Conservation (phyloP, 139 green algal species). For the Yamagishiella unicocca region DNA sequence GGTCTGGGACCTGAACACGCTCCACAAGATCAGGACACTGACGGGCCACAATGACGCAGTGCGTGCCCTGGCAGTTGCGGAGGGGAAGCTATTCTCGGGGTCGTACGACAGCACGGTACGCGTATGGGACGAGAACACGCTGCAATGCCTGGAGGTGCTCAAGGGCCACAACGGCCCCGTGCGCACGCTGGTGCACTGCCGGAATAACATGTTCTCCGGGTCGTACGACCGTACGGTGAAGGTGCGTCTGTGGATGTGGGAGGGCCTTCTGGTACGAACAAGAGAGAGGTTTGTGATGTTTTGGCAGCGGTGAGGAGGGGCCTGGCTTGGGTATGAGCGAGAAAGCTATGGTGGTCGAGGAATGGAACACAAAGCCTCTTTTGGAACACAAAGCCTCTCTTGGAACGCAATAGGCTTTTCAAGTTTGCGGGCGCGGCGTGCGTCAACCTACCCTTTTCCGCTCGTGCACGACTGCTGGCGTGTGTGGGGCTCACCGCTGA, state of each 20-base stretch:
- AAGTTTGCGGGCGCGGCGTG: too few relatives aligned
- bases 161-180: constrained; percentile 90
- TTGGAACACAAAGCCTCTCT: too few relatives aligned
- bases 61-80: constrained; percentile 80
- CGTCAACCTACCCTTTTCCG: too few relatives aligned
- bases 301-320: too few relatives aligned
- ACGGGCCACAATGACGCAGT: constrained; percentile 92
- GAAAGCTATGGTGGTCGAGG: too few relatives aligned
- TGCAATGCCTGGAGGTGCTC: constrained; percentile 81
- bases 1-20: constrained; percentile 86
- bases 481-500: background rate
- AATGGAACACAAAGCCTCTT: too few relatives aligned
- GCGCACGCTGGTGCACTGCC: constrained; percentile 85
- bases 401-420: too few relatives aligned
- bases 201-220: constrained; percentile 83
- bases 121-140: constrained; percentile 87
- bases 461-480: too few relatives aligned
- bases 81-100: constrained; percentile 80
- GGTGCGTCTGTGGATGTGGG: background rate
- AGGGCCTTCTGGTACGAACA: too few relatives aligned
- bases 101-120: constrained; percentile 86
- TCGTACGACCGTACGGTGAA: constrained; percentile 93
- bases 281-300: too few relatives aligned
- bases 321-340: too few relatives aligned
- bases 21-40: constrained; percentile 84